Evolutionary conservation across 805 yeast genomes (phyloP), one percentile per base, ranked within the genome.

Genomic region (Starmerella asiatica): DNA sequence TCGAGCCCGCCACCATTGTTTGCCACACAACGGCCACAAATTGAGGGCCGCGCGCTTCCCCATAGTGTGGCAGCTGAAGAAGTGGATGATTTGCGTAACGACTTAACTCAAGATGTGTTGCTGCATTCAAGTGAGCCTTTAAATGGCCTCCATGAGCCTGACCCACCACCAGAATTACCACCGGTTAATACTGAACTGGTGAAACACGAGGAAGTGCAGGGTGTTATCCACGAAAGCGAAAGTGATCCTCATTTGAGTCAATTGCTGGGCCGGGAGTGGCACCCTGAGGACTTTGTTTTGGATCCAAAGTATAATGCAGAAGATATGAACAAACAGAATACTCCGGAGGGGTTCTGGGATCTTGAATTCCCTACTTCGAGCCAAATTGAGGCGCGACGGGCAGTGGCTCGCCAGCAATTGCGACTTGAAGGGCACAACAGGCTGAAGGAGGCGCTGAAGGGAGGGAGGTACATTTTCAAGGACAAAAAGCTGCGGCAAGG

Each of bases 331-430:
- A 21, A 27, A 11, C 50, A 46, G 33, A 38, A 45, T 5, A 41
- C 50, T 15, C 50, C 49, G 5, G 43, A 38, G 2, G 50, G 50
- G 5, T 46, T 32, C 32, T 46, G 50, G 50, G 24, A 38, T 5
- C 35, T 41, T 5, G 48, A 44, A n/a, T 45, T 40, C 30, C 43
- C 47, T 11, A 31, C 21, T 5, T 41, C 49, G 5, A 29, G 29
- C 20, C 44, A 39, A 15, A 21, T 29, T 5, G 18, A 21, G 7
- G 34, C 19, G 4, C 42, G 37, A 21, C 15, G 21, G 4, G 17
- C 11, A 3, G 40, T 29, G 19, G 39, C 33, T 8, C 20, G 32
- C 28, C 20, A 30, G 7, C 37, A 21, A 14, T 17, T 21, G 32
- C 11, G 16, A 1, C 23, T 21, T 5, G 44, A 45, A 19, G 48